Evolutionary conservation across 2,329 filamentous ascomycete genomes (phyloP).

Genomic region (Furcasterigmium sp.): DNA sequence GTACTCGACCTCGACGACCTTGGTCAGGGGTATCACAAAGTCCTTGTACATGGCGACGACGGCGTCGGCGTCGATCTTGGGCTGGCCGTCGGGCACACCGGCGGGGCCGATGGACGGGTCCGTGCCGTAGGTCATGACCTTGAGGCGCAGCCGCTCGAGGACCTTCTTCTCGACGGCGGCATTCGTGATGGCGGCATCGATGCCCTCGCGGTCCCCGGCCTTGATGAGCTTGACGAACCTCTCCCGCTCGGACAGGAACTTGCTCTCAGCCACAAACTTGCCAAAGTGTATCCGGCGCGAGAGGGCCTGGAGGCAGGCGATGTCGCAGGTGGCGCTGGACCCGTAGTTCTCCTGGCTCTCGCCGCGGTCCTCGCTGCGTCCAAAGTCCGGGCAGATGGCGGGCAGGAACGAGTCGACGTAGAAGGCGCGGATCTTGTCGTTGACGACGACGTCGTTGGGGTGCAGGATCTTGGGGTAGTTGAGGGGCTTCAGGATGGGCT

Average conservation of each 20-base stretch:
- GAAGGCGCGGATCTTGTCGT: constrained; percentile 76
- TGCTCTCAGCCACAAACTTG: constrained; percentile 96
- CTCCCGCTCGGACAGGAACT: constrained; percentile 80
- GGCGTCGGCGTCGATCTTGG: constrained; percentile 88
- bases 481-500: constrained; percentile 80
- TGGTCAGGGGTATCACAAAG: constrained; percentile 95
- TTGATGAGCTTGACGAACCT: constrained; percentile 79
- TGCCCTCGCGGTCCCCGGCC: constrained; percentile 71
- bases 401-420: constrained; percentile 84
- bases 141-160: constrained; percentile 76
- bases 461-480: constrained; percentile 86
- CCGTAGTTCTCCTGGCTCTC: constrained; percentile 94
- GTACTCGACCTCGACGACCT: constrained; percentile 96
- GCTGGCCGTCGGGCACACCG: constrained; percentile 40
- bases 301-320: constrained; percentile 82
- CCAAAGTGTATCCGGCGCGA: constrained; percentile 93
- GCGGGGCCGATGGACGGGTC: constrained; percentile 65
- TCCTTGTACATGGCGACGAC: constrained; percentile 88
- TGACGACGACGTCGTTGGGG: constrained; percentile 85
- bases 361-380: constrained; percentile 66
- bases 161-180: constrained; percentile 83
- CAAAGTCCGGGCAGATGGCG: constrained; percentile 71
- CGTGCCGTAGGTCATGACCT: constrained; percentile 89
- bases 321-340: constrained; percentile 84
- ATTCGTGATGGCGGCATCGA: constrained; percentile 89